These are phyloP conservation scores for Raphanus sativus DNA, from an alignment of 345 rosid genomes.

Conservation along the genomic window DNA sequence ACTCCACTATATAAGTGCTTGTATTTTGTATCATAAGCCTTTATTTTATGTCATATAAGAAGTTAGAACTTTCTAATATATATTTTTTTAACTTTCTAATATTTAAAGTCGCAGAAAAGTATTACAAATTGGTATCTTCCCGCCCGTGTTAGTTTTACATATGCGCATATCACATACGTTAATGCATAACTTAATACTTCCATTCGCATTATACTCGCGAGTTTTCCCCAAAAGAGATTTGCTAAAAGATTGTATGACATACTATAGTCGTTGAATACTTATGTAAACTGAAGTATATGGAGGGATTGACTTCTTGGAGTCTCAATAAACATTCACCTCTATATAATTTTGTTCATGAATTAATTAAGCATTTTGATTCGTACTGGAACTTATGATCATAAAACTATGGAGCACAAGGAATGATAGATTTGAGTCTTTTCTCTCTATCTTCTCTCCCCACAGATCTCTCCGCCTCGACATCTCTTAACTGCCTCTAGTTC, in stretches of 20 bases:
- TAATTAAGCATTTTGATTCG: slow-evolving; percentile 6
- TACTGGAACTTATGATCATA: background rate
- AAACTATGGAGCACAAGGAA: too few relatives aligned
- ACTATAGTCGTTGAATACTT: too few relatives aligned
- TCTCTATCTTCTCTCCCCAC: too few relatives aligned
- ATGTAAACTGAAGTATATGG: background rate
- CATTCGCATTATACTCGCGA: background rate
- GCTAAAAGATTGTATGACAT: too few relatives aligned
- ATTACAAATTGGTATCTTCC: background rate
- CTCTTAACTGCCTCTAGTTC: too few relatives aligned
- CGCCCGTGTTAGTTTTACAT: background rate
- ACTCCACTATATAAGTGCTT: slow-evolving; percentile 4
- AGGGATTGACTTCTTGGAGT: background rate
- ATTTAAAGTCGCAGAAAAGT: slow-evolving; percentile 5
- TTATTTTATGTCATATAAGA: background rate
- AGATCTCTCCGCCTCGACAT: too few relatives aligned
- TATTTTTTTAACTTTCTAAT: background rate
- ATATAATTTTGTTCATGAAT: background rate
- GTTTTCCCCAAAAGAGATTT: background rate
- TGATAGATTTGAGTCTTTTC: too few relatives aligned
- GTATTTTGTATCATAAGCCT: slow-evolving; percentile 1
- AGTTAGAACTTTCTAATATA: too few relatives aligned
- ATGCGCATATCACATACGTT: background rate
- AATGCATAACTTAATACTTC: background rate
- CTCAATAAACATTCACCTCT: slow-evolving; percentile 3